Evolutionary conservation across 2,329 filamentous ascomycete genomes (phyloP).

Genomic region (Aspergillus sp.): DNA sequence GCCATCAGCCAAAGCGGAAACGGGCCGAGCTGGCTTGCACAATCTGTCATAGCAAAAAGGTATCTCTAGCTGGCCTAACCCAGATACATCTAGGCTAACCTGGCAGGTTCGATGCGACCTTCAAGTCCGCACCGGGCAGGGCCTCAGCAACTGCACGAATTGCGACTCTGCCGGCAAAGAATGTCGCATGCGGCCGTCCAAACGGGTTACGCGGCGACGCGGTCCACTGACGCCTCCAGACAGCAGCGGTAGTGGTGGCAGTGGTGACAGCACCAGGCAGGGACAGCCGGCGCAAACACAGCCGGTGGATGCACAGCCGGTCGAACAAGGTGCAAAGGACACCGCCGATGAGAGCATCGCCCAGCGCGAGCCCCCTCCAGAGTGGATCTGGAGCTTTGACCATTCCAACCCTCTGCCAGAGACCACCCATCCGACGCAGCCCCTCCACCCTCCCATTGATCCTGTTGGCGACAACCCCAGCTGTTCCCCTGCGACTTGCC

Average conservation of each 20-base stretch:
- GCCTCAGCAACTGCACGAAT: slow-evolving; percentile 17
- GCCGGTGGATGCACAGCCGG: not conserved
- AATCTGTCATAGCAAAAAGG: slow-evolving; percentile 21
- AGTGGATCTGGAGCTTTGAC: slow-evolving; percentile 13
- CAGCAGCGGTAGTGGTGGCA: slow-evolving; percentile 1
- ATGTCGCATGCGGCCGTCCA: slow-evolving; percentile 14
- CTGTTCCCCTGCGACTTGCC: slow-evolving; percentile 8
- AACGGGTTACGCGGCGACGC: slow-evolving; percentile 1
- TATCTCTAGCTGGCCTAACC: not conserved
- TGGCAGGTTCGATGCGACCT: slow-evolving; percentile 19
- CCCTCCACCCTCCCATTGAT: not conserved
- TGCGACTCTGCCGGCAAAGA: slow-evolving; percentile 18
- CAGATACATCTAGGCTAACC: not conserved
- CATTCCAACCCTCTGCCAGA: not conserved
- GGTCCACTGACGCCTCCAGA: slow-evolving; percentile 2
- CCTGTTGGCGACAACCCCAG: not conserved
- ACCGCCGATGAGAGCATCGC: not conserved
- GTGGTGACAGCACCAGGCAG: not conserved
- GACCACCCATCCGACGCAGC: not conserved
- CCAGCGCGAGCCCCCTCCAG: not conserved
- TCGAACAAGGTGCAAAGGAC: not conserved
- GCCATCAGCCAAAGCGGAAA: slow-evolving; percentile 17
- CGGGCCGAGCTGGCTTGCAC: slow-evolving; percentile 20
- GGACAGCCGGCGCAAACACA: not conserved
- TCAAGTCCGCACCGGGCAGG: slow-evolving; percentile 17